Conservation (phyloP, 306 rosid genomes). For the Prinsepia uniflora region DNA sequence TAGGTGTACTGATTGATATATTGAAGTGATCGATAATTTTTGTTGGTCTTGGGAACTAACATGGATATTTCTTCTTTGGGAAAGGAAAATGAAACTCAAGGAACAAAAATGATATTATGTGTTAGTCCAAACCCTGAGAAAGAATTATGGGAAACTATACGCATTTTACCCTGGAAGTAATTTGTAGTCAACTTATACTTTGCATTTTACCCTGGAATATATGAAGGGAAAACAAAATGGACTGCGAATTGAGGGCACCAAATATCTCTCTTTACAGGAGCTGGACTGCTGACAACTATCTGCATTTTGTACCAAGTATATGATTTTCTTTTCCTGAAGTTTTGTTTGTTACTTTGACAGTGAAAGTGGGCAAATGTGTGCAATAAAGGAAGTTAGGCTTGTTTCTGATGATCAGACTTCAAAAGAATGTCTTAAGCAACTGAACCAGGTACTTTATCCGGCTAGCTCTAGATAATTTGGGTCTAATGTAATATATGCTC, state of each 20-base stretch:
- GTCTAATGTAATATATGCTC: too few relatives aligned
- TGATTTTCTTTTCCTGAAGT: conserved; percentile 35
- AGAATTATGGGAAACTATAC: neutral
- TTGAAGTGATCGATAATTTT: neutral
- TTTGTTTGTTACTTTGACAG: conserved; percentile 46
- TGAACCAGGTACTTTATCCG: conserved; percentile 61
- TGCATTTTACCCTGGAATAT: neutral
- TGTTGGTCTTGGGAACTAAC: neutral
- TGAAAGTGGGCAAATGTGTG: conserved; percentile 98
- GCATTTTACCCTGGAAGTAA: neutral
- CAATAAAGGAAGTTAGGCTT: conserved; percentile 90
- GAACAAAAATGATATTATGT: neutral
- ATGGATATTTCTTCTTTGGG: neutral
- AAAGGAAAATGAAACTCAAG: neutral
- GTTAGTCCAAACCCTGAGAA: neutral
- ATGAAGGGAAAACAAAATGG: neutral
- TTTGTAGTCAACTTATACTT: neutral
- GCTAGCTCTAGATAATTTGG: neutral
- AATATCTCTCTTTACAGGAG: neutral
- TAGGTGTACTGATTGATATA: conserved; percentile 1
- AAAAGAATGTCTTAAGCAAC: conserved; percentile 93
- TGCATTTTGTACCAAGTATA: neutral
- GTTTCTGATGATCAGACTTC: conserved; percentile 72
- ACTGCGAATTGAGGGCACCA: neutral
- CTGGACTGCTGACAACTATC: neutral